phyloP scores from a whole-genome alignment of 768 basidiomycete genomes.

The Flagelloscypha sp. region DNA sequence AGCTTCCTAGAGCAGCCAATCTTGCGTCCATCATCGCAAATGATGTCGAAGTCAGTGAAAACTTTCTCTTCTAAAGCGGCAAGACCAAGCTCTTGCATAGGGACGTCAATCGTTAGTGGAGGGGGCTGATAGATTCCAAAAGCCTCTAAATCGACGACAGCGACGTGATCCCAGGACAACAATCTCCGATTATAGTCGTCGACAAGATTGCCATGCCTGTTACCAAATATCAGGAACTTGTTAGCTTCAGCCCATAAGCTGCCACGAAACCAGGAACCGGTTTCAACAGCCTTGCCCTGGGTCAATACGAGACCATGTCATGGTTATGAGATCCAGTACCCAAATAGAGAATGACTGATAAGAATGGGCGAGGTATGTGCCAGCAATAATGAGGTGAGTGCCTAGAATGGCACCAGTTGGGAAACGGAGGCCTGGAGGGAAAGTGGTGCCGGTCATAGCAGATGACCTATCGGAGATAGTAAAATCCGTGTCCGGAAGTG shows the following conservation, averaged over 20 bases:
- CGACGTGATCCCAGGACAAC: conserved; percentile 87
- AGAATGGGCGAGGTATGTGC: conserved; percentile 90
- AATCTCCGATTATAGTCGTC: conserved; percentile 90
- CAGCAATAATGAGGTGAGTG: conserved; percentile 85
- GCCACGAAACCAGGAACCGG: conserved; percentile 93
- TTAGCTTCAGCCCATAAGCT: conserved; percentile 81
- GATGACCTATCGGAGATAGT: conserved; percentile 73
- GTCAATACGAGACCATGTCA: conserved; percentile 85
- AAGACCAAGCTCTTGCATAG: conserved; percentile 80
- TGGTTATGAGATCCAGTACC: conserved; percentile 78
- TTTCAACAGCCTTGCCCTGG: conserved; percentile 76
- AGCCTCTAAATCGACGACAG: conserved; percentile 84
- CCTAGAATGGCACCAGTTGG: conserved; percentile 92
- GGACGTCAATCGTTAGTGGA: conserved; percentile 48
- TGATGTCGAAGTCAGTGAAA: conserved; percentile 85
- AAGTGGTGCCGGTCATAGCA: conserved; percentile 70
- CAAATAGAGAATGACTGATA: conserved; percentile 95
- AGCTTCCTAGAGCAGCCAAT: conserved; percentile 76
- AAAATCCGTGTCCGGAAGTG: conserved; percentile 68
- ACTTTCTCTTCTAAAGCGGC: conserved; percentile 73
- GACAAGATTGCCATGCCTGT: conserved; percentile 77
- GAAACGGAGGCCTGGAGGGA: conserved; percentile 93
- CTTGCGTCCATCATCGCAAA: conserved; percentile 84
- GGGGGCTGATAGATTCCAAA: conserved; percentile 95
- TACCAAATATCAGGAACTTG: conserved; percentile 87